Percentiles rank a stretch among this genome's conserved stretches.
phyloP scores from a whole-genome alignment of 2,329 filamentous ascomycete genomes.

The Purpureocillium takamizusanense region DNA sequence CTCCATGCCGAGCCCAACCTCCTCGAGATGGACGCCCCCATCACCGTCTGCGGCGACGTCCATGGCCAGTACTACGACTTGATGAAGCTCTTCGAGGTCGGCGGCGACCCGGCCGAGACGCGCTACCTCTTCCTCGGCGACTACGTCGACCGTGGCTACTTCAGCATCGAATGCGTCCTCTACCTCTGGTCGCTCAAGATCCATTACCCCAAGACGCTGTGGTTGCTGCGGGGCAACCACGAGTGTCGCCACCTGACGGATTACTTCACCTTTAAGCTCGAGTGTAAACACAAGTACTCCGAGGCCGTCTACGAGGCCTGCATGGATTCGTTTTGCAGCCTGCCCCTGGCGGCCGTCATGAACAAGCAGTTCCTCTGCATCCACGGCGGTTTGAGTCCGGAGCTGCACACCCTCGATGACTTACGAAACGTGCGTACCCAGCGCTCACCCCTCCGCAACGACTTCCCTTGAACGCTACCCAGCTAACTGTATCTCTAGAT shows the following conservation, averaged over 20 bases:
- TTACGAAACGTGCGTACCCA: slow-evolving; percentile 64
- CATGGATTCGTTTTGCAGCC: slow-evolving; percentile 93
- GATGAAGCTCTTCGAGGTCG: slow-evolving; percentile 99
- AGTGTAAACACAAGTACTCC: slow-evolving; percentile 99
- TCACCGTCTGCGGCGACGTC: slow-evolving; percentile 96
- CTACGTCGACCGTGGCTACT: slow-evolving; percentile 97
- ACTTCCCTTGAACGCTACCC: not conserved
- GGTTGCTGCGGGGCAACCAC: slow-evolving; percentile 95
- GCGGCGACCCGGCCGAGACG: slow-evolving; percentile 91
- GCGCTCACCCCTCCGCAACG: not conserved
- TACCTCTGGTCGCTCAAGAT: slow-evolving; percentile 99
- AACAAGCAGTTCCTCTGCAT: slow-evolving; percentile 99
- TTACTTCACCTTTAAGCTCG: slow-evolving; percentile 99
- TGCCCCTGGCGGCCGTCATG: slow-evolving; percentile 94
- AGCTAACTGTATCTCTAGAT: slow-evolving; percentile 47
- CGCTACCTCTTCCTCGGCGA: slow-evolving; percentile 95
- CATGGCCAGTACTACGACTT: slow-evolving; percentile 98
- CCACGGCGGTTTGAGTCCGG: slow-evolving; percentile 90
- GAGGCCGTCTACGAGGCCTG: slow-evolving; percentile 94
- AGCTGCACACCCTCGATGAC: slow-evolving; percentile 92
- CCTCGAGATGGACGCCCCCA: slow-evolving; percentile 97
- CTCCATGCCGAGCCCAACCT: slow-evolving; percentile 88
- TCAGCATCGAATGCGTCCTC: slow-evolving; percentile 97
- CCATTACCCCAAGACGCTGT: slow-evolving; percentile 95
- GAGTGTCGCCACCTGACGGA: slow-evolving; percentile 98